Conservation (phyloP, 2,329 filamentous ascomycete species). For the Cryphonectria parasitica region DNA sequence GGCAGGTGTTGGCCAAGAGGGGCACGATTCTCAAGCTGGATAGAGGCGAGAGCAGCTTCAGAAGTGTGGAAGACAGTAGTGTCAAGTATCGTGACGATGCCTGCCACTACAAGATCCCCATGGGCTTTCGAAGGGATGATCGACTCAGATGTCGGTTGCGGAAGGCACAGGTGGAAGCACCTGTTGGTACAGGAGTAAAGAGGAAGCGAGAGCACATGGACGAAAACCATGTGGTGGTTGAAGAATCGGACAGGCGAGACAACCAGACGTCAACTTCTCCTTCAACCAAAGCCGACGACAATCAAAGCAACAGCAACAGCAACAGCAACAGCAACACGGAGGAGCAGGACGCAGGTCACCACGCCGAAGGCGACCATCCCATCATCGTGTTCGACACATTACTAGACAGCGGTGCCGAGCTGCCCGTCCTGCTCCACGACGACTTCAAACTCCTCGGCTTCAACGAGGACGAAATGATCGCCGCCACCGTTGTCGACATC, state of each 20-base stretch:
- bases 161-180: not conserved
- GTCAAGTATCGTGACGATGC: constrained; percentile 35
- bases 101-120: constrained; percentile 37
- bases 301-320: not conserved
- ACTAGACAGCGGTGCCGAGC: constrained; percentile 49
- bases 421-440: constrained; percentile 41
- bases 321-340: constrained; percentile 6
- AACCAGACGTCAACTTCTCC: not conserved
- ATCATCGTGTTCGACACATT: constrained; percentile 41
- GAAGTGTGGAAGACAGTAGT: constrained; percentile 14
- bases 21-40: constrained; percentile 35
- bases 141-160: constrained; percentile 16
- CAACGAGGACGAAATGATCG: constrained; percentile 37
- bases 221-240: not conserved
- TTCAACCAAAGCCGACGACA: not conserved
- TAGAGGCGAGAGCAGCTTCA: not conserved
- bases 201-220: not conserved
- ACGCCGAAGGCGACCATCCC: constrained; percentile 32
- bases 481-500: constrained; percentile 36
- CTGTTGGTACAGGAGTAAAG: not conserved
- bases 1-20: constrained; percentile 37
- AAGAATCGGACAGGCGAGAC: not conserved
- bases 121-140: constrained; percentile 37
- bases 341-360: not conserved
- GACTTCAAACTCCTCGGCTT: constrained; percentile 44